These are phyloP conservation scores for Hymenoscyphus linearis DNA, from an alignment of 2,329 filamentous ascomycete genomes.

Conservation along the genomic window DNA sequence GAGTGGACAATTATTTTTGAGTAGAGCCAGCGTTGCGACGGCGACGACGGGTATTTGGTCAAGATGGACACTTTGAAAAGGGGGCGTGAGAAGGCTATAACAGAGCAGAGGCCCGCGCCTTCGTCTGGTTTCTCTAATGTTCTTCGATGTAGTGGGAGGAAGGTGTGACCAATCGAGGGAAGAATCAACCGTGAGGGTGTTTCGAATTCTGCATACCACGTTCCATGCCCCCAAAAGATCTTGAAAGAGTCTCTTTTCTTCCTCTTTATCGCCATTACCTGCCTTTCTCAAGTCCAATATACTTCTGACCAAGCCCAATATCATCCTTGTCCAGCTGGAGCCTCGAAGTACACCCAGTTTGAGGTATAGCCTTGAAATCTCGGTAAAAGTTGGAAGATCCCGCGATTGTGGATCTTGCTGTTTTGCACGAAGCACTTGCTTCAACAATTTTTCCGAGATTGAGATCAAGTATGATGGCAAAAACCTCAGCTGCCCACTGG, in stretches of 20 bases:
- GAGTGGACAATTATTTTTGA: conserved; percentile 11
- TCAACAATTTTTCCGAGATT: conserved; percentile 17
- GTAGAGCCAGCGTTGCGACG: conserved; percentile 26
- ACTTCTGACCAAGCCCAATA: conserved; percentile 19
- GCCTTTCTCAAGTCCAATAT: conserved; percentile 16
- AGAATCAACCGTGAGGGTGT: conserved; percentile 4
- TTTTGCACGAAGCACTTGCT: conserved; percentile 22
- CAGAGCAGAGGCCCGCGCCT: conserved; percentile 12
- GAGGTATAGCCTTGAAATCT: conserved; percentile 24
- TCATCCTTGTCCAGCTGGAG: conserved; percentile 26
- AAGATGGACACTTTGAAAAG: conserved; percentile 12
- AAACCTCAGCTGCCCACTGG: conserved; percentile 3
- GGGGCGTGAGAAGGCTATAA: conserved; percentile 22
- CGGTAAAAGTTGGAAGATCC: conserved; percentile 25
- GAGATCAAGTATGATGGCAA: conserved; percentile 19
- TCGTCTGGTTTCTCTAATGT: conserved; percentile 11
- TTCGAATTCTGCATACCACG: conserved; percentile 21
- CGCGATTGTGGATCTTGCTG: conserved; percentile 16
- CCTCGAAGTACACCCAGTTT: conserved; percentile 24
- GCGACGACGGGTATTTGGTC: conserved; percentile 20
- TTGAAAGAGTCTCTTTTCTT: conserved; percentile 13
- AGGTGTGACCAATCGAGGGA: conserved; percentile 25
- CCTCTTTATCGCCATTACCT: neutral
- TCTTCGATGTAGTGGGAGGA: conserved; percentile 11
- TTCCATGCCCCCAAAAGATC: conserved; percentile 32